Percentiles rank a stretch among this genome's conserved stretches.
Evolutionary conservation across 1,139 yeast species (phyloP).

Genomic region (Casaregolazyma lundiana): DNA sequence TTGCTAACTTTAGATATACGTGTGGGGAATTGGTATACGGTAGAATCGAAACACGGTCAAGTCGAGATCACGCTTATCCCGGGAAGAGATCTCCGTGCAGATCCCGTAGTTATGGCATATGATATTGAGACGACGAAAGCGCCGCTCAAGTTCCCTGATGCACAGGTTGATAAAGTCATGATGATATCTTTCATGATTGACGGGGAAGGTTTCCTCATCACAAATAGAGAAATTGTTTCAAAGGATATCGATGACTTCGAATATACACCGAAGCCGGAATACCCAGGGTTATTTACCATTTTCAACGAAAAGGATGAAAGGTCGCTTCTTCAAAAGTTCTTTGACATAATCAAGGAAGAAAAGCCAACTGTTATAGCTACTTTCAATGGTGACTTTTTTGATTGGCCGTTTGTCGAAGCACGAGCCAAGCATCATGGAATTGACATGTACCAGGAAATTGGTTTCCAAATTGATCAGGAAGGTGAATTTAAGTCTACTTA

Average conservation of each 20-base stretch:
- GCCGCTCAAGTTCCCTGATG: slow-evolving; percentile 92
- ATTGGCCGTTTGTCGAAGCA: slow-evolving; percentile 97
- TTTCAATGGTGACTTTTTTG: slow-evolving; percentile 97
- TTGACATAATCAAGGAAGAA: slow-evolving; percentile 83
- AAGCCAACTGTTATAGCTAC: slow-evolving; percentile 95
- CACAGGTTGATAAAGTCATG: slow-evolving; percentile 91
- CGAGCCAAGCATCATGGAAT: slow-evolving; percentile 79
- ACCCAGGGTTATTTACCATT: slow-evolving; percentile 82
- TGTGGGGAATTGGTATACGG: slow-evolving; percentile 95
- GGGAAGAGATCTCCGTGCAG: slow-evolving; percentile 89
- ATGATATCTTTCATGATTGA: slow-evolving; percentile 99
- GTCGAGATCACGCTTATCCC: slow-evolving; percentile 56
- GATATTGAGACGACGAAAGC: slow-evolving; percentile 98
- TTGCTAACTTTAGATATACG: slow-evolving; percentile 47
- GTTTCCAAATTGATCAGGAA: slow-evolving; percentile 81
- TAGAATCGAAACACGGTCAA: slow-evolving; percentile 57
- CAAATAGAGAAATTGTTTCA: slow-evolving; percentile 89
- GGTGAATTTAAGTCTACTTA: slow-evolving; percentile 90
- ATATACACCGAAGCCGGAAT: slow-evolving; percentile 96
- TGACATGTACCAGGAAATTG: slow-evolving; percentile 89
- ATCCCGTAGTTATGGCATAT: slow-evolving; percentile 93
- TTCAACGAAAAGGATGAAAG: slow-evolving; percentile 88
- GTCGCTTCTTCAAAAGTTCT: slow-evolving; percentile 67
- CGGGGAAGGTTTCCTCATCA: slow-evolving; percentile 91
- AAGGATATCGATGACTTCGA: slow-evolving; percentile 96